These are phyloP conservation scores for Arthrobotrys pseudoclavata DNA, from an alignment of 2,329 filamentous ascomycete genomes.

Conservation along the genomic window DNA sequence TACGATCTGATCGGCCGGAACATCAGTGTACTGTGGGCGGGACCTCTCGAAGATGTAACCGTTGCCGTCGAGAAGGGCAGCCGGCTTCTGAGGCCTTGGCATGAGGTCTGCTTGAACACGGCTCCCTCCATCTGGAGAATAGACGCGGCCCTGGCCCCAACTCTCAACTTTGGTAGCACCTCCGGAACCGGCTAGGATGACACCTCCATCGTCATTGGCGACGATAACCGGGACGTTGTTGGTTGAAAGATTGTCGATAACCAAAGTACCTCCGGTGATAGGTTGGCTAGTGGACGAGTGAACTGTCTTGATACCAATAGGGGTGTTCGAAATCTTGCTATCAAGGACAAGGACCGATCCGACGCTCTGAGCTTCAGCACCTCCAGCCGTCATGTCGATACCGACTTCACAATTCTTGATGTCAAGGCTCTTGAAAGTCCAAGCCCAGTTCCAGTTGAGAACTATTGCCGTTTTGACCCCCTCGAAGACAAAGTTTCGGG, in stretches of 20 bases:
- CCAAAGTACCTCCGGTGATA: constrained; percentile 74
- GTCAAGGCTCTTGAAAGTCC: constrained; percentile 80
- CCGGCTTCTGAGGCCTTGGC: constrained; percentile 74
- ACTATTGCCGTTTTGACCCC: constrained; percentile 84
- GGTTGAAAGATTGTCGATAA: constrained; percentile 74
- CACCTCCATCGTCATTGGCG: constrained; percentile 85
- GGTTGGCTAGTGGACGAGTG: constrained; percentile 78
- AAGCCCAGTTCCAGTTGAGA: constrained; percentile 94
- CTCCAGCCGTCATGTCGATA: constrained; percentile 81
- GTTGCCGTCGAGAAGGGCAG: constrained; percentile 73
- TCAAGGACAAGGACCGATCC: constrained; percentile 88
- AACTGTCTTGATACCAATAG: constrained; percentile 80
- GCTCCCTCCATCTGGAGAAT: constrained; percentile 70
- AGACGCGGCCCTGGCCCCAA: constrained; percentile 70
- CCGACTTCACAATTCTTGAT: constrained; percentile 83
- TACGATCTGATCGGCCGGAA: constrained; percentile 78
- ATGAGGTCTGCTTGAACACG: constrained; percentile 74
- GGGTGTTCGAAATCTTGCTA: constrained; percentile 81
- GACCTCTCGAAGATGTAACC: constrained; percentile 84
- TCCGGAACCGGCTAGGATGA: constrained; percentile 43
- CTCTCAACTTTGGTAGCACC: constrained; percentile 48
- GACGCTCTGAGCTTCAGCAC: constrained; percentile 76
- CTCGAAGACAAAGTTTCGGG: constrained; percentile 85
- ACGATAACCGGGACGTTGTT: constrained; percentile 79
- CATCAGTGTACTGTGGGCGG: constrained; percentile 86